A percentile compares a stretch with the other conserved stretches of the same genome.
Conservation (phyloP, 2,329 filamentous ascomycete species). For the Aspergillus tamarii region DNA sequence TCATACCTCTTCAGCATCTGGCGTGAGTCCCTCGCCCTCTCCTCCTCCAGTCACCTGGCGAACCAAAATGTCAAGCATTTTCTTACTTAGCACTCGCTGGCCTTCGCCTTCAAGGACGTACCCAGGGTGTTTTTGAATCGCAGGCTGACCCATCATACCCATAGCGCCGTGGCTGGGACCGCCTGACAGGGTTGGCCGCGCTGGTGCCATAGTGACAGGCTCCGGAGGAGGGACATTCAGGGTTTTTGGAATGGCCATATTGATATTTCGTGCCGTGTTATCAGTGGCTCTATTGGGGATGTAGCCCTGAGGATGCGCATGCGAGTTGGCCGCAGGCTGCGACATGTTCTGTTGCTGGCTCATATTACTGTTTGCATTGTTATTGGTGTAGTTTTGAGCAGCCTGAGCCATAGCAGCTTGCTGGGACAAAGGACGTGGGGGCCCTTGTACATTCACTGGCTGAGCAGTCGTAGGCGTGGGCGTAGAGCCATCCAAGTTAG, state of each 20-base stretch:
- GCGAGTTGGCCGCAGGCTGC: conserved; percentile 37
- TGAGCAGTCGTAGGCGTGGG: conserved; percentile 36
- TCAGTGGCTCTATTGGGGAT: conserved; percentile 46
- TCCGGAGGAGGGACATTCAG: conserved; percentile 73
- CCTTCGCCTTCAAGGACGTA: conserved; percentile 90
- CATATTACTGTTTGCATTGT: conserved; percentile 24
- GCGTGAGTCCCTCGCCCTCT: conserved; percentile 76
- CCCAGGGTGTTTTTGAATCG: conserved; percentile 76
- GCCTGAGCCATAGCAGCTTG: conserved; percentile 50
- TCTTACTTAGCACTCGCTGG: conserved; percentile 93
- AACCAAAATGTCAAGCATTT: conserved; percentile 93
- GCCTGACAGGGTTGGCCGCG: conserved; percentile 79
- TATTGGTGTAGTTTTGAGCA: conserved; percentile 47
- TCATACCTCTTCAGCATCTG: conserved; percentile 92
- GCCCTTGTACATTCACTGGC: conserved; percentile 36
- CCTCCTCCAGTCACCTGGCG: conserved; percentile 85
- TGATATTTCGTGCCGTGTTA: conserved; percentile 53
- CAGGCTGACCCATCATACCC: conserved; percentile 85
- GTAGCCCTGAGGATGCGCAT: conserved; percentile 46
- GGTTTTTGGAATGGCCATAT: conserved; percentile 82
- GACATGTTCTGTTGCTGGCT: conserved; percentile 31
- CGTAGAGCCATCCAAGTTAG: conserved; percentile 37
- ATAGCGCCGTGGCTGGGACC: conserved; percentile 74
- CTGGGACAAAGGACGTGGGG: conserved; percentile 48
- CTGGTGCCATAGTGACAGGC: conserved; percentile 72